Percentiles rank a stretch among this genome's conserved stretches.
phyloP scores from a whole-genome alignment of 202 grass and related monocot genomes.

The Digitaria exilis region DNA sequence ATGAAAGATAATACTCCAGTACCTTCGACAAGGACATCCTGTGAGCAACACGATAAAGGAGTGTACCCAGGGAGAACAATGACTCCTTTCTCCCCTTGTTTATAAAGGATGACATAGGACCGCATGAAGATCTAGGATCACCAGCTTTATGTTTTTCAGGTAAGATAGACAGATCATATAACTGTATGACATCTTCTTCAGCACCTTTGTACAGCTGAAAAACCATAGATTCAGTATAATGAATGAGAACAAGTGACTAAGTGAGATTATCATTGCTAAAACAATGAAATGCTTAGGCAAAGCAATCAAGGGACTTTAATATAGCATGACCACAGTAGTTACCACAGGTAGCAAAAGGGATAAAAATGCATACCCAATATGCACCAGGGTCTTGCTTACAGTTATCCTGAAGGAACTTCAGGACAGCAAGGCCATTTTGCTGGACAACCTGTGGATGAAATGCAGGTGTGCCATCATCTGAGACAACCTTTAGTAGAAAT shows the following conservation, averaged over 20 bases:
- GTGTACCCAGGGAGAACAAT: constrained; percentile 85
- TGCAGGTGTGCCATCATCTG: constrained; percentile 88
- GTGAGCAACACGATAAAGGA: constrained; percentile 97
- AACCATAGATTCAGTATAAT: constrained; percentile 43
- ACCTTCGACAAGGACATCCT: constrained; percentile 97
- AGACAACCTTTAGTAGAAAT: constrained; percentile 89
- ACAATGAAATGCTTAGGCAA: constrained; percentile 4
- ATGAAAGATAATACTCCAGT: constrained; percentile 8
- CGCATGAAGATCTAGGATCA: constrained; percentile 70
- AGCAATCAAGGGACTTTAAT: constrained; percentile 4
- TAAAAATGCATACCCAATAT: constrained; percentile 79
- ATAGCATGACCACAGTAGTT: background rate
- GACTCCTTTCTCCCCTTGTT: constrained; percentile 89
- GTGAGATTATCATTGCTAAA: constrained; percentile 1
- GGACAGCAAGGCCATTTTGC: constrained; percentile 95
- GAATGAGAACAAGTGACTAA: constrained; percentile 32
- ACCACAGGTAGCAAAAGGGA: background rate
- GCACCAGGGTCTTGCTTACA: constrained; percentile 98
- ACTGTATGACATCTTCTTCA: constrained; percentile 94
- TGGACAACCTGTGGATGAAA: constrained; percentile 97
- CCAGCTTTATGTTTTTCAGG: constrained; percentile 61
- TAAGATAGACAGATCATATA: constrained; percentile 91
- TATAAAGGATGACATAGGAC: constrained; percentile 77
- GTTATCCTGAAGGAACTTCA: constrained; percentile 94
- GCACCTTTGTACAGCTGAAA: constrained; percentile 94